Evolutionary conservation across 2,329 filamentous ascomycete species (phyloP), one percentile per base, ranked within the genome.

Genomic region (Ustulina deusta): DNA sequence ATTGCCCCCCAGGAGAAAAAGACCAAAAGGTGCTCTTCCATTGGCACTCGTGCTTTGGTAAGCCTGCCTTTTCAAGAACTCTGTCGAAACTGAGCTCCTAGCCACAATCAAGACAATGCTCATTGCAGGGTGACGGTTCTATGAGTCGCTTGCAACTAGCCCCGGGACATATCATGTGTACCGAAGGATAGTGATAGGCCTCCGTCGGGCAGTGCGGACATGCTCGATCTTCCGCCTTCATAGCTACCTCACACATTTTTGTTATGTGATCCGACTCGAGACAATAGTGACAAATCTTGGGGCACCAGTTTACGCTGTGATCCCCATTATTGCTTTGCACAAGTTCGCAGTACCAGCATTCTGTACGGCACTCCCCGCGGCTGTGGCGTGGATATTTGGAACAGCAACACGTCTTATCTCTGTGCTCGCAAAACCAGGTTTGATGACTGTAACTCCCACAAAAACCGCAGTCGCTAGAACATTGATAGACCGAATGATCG

Each of bases 31-130:
- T 3, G 10, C 13, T 55, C 38, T 36, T n/a, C 60, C 49, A 62
- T 36, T 62, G 60, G 15, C 60, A 62, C 3, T 9, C n/a, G 29
- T 62, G 60, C 34, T 48, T 44, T 6, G 27, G n/a, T 1, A 62
- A 13, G 1, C 60, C 60, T 13, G 42, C n/a, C 0, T 13, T 25
- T n/a, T 54, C 49, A 3, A 62, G 49, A 20, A 48, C 7, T 32
- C 11, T 27, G 17, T 55, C 60, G 27, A 62, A 62, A 17, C 36
- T 54, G 29, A 62, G 60, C 13, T 55, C 60, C 60, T 34, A 62
- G 15, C 60, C 60, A 29, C 60, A 62, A n/a, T 46, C 22, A 34
- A 2, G 40, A 9, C 60, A 62, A 48, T 62, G 60, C 1, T 55
- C 38, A 1, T 32, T 9, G 49, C 60, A 62, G 17, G n/a, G 29